These are phyloP conservation scores for Neostapfia colusana DNA, from an alignment of 176 grass and related monocot species.

Conservation along the genomic window DNA sequence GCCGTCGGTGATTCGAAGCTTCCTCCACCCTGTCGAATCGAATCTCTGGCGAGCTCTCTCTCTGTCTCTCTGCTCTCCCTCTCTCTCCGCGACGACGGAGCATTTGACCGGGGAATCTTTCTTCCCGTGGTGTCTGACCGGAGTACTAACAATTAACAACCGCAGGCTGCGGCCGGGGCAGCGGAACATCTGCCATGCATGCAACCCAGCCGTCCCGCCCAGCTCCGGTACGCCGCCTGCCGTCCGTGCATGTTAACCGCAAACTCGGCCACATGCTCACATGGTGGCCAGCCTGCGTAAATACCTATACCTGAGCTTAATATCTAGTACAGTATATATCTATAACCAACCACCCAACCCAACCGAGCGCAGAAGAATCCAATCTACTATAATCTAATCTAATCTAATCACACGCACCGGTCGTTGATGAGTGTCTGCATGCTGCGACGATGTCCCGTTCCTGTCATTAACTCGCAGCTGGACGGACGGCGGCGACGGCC, in stretches of 20 bases:
- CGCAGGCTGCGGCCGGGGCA: too few relatives aligned
- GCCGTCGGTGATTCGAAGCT: constrained; percentile 22
- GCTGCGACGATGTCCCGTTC: too few relatives aligned
- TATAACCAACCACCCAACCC: background rate
- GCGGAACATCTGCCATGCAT: constrained; percentile 31
- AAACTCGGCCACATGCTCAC: background rate
- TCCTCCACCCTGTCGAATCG: background rate
- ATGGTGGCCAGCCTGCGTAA: constrained; percentile 27
- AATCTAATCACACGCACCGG: background rate
- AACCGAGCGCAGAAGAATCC: constrained; percentile 11
- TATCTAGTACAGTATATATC: too few relatives aligned
- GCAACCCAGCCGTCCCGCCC: background rate
- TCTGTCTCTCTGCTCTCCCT: too few relatives aligned
- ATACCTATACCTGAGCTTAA: constrained; percentile 37
- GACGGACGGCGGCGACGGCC: background rate
- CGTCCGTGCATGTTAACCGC: constrained; percentile 19
- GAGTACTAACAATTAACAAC: too few relatives aligned
- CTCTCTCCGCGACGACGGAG: background rate
- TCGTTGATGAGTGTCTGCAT: background rate
- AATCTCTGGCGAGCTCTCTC: background rate
- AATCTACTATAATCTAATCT: background rate
- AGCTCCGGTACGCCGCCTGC: background rate
- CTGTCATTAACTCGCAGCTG: background rate
- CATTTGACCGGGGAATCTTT: constrained; percentile 5
- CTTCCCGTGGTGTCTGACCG: background rate